These are phyloP conservation scores for Pluteus cervinus DNA, from an alignment of 768 basidiomycete species.

Conservation along the genomic window DNA sequence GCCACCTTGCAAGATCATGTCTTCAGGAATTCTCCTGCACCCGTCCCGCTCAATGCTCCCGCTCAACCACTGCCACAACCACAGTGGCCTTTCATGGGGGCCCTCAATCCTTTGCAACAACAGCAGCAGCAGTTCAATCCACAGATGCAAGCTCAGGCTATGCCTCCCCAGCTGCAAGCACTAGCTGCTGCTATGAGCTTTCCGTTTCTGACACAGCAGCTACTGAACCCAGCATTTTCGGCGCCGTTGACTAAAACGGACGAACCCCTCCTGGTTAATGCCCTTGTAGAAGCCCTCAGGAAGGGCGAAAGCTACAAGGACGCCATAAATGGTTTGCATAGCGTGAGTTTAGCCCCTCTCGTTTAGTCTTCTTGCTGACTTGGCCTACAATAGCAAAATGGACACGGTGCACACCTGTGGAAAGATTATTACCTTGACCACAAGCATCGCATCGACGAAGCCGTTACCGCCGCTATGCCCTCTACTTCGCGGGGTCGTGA, in stretches of 20 bases:
- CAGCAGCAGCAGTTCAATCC: constrained; percentile 28
- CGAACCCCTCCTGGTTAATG: constrained; percentile 52
- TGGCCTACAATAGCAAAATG: constrained; percentile 30
- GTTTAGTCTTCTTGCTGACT: constrained; percentile 13
- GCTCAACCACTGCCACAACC: too few species aligned
- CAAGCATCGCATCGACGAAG: constrained; percentile 50
- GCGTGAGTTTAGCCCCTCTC: constrained; percentile 33
- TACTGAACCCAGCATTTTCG: constrained; percentile 44
- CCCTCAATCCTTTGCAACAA: too few species aligned
- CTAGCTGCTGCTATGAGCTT: constrained; percentile 31
- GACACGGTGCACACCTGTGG: constrained; percentile 59
- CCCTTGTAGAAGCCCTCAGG: constrained; percentile 32
- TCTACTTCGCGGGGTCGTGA: too few species aligned
- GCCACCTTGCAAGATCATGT: too few species aligned
- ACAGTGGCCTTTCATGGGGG: too few species aligned
- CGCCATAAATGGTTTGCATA: constrained; percentile 62
- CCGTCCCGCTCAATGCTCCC: too few species aligned
- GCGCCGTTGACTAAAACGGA: constrained; percentile 50
- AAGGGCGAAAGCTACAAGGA: constrained; percentile 52
- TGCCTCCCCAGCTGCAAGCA: constrained; percentile 27
- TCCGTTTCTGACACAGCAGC: constrained; percentile 40
- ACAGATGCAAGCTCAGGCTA: constrained; percentile 25
- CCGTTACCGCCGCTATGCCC: constrained; percentile 31
- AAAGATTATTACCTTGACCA: constrained; percentile 79
- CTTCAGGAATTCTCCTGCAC: too few species aligned